phyloP scores from a whole-genome alignment of 257 asterid genomes.

The Solanum chmielewskii region DNA sequence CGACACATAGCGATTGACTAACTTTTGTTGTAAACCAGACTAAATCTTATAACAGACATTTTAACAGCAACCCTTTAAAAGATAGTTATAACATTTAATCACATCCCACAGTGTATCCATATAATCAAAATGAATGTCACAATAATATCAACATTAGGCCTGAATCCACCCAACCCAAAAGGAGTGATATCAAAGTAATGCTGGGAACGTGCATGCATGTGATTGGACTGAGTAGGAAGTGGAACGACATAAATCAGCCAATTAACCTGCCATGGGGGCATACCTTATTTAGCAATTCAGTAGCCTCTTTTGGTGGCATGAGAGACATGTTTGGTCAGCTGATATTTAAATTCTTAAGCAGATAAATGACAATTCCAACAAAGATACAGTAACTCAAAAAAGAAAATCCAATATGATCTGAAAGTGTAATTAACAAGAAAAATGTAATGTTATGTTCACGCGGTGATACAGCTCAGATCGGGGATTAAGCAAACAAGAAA shows the following conservation, averaged over 20 bases:
- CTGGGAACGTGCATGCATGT: neutral
- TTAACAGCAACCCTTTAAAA: neutral
- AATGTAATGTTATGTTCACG: neutral
- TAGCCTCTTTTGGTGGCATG: neutral
- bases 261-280: neutral
- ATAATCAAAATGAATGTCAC: neutral
- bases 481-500: neutral
- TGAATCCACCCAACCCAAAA: neutral
- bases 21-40: neutral
- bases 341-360: neutral
- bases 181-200: neutral
- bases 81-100: neutral
- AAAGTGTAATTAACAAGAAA: neutral
- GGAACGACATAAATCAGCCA: neutral
- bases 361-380: neutral
- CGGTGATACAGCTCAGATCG: neutral
- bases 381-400: neutral
- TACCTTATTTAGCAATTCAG: neutral
- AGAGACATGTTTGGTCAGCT: neutral
- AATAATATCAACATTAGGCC: neutral
- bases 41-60: neutral
- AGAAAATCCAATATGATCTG: neutral
- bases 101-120: neutral
- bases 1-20: neutral
- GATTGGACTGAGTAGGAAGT: neutral